Conservation (phyloP, 129 eudicot species). For the Helianthus tuberosus region DNA sequence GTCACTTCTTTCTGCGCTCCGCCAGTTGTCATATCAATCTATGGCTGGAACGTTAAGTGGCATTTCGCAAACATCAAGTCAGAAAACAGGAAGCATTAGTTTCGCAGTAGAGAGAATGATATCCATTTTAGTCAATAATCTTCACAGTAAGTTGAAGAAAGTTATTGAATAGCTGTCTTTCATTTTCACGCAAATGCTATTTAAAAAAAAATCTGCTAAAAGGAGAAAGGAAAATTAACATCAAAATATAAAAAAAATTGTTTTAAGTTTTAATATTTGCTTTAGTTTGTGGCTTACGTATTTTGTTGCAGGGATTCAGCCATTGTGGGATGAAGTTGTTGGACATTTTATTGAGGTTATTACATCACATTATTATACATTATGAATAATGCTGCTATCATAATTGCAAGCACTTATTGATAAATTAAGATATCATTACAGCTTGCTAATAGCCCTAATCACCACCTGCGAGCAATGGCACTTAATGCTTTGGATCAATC, state of each 20-base stretch:
- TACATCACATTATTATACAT: no score
- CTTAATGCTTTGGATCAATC: constrained; percentile 92
- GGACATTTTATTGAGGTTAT: no score
- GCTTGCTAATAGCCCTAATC: constrained; percentile 88
- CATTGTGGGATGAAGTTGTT: no score
- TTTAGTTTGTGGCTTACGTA: constrained; percentile 16
- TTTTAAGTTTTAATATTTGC: background rate
- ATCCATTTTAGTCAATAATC: no score
- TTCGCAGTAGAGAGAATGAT: constrained; percentile 38
- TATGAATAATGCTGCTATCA: constrained; percentile 14
- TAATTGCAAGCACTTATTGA: constrained; percentile 22
- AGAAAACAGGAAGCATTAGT: constrained; percentile 88
- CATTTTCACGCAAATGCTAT: no score
- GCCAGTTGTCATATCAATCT: constrained; percentile 85
- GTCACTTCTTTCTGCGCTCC: constrained; percentile 92
- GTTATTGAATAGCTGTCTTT: no score
- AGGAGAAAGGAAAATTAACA: no score
- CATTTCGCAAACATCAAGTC: constrained; percentile 67
- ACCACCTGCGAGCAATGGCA: constrained; percentile 73
- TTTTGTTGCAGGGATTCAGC: constrained; percentile 19
- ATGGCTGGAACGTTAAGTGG: constrained; percentile 67
- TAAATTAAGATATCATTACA: constrained; percentile 43
- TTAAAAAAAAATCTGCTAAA: constrained; percentile 32
- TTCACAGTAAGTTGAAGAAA: no score
- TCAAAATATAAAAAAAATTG: constrained; percentile 8